Conservation (phyloP, 2,329 filamentous ascomycete genomes). For the Leptodontidium sp. region DNA sequence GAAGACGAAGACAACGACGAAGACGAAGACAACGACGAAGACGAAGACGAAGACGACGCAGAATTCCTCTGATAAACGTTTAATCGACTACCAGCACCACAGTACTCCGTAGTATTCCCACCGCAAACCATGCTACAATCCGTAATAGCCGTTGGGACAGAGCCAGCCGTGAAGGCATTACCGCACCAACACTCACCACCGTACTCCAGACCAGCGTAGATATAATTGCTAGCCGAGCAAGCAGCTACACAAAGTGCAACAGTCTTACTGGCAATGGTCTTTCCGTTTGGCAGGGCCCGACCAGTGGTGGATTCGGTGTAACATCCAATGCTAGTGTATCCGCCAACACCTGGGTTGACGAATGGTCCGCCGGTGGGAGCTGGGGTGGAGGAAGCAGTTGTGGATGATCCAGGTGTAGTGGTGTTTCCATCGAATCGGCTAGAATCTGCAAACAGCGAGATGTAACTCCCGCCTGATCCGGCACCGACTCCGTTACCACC, state of each 20-base stretch:
- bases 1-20: slow-evolving; percentile 9
- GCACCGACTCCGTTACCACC: slow-evolving; percentile 57
- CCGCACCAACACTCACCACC: slow-evolving; percentile 46
- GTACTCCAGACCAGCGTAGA: slow-evolving; percentile 50
- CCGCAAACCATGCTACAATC: slow-evolving; percentile 45
- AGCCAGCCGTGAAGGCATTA: slow-evolving; percentile 35
- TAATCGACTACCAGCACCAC: slow-evolving; percentile 45
- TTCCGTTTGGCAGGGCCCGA: slow-evolving; percentile 40
- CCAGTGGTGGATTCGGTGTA: slow-evolving; percentile 46
- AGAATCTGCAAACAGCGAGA: slow-evolving; percentile 57
- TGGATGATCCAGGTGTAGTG: slow-evolving; percentile 21
- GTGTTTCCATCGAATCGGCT: slow-evolving; percentile 39
- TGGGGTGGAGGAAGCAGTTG: not conserved
- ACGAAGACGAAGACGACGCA: slow-evolving; percentile 19
- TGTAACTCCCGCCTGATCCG: slow-evolving; percentile 50
- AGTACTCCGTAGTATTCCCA: slow-evolving; percentile 46
- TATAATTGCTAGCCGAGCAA: slow-evolving; percentile 43
- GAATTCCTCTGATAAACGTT: slow-evolving; percentile 42
- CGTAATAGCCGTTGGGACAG: slow-evolving; percentile 34
- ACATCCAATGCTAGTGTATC: slow-evolving; percentile 49
- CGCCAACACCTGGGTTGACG: slow-evolving; percentile 44
- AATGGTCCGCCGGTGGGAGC: slow-evolving; percentile 32
- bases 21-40: not conserved
- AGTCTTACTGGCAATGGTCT: slow-evolving; percentile 24
- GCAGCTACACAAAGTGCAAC: slow-evolving; percentile 35